Evolutionary conservation across 23 red algal species (phyloP), one percentile per base, ranked within the genome.

Genomic region (Agarophyton chilense): DNA sequence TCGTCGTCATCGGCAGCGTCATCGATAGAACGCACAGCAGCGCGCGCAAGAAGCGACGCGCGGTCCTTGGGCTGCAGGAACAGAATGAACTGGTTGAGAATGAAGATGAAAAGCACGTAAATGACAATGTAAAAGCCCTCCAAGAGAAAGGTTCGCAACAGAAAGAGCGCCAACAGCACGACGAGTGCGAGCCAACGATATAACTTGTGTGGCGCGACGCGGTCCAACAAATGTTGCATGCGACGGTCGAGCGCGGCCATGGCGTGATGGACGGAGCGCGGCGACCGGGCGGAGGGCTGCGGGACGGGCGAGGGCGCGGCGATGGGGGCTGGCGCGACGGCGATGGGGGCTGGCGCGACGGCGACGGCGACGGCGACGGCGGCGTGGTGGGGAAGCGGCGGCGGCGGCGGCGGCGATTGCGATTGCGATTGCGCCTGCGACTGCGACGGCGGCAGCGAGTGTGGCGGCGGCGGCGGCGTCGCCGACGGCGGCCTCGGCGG

Each of bases 61-160:
- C 88, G 87, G 50, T 94, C 96, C 74, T 94, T 94, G 2, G 96
- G 96, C 77, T 98, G 96, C 26, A 98, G 73, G 56, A 98, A 98
- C 40, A 92, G 75, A 25, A 98, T 90, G 82, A 98, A 87, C 55
- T 95, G 88, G 73, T 98, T 95, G 29, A 98, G 90, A 86, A 95
- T 81, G 53, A 88, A 98, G 52, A 98, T 98, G 78, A 81, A 83
- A 13, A 95, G 87, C 49, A 94, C 82, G 71, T 98, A 98, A 31
- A 90, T 88, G 18, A 98, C 92, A 19, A 98, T 92, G 83, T 98
- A 98, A 55, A 94, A 98, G 19, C 93, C 96, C 32, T 93, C 58
- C n/a, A 94, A 41, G 9, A 93, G 51, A 78, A 95, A 94, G n/a
- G 95, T 92, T 25, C 96, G 79, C 19, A 94, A 32, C 60, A 84